Percentiles rank a stretch among this genome's conserved stretches.
Conservation (phyloP, 2,329 filamentous ascomycete species). For the Curvularia eragrostidis region DNA sequence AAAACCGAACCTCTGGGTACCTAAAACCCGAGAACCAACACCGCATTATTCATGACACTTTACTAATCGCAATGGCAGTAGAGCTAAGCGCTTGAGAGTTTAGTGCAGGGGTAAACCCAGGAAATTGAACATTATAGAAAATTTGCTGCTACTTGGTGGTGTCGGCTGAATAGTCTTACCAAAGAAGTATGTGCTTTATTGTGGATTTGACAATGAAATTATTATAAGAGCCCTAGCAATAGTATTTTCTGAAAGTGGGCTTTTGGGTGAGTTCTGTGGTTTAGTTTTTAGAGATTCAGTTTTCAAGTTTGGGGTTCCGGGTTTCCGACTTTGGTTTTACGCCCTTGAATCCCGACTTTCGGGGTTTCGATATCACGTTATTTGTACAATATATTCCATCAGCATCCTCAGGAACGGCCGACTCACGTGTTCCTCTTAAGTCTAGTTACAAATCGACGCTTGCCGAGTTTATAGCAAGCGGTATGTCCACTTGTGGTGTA, state of each 20-base stretch:
- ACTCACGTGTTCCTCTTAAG: neutral
- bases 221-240: too few relatives aligned
- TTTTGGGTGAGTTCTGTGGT: neutral
- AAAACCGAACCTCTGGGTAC: too few relatives aligned
- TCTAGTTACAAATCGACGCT: neutral
- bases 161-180: too few relatives aligned
- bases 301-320: neutral
- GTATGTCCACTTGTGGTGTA: neutral
- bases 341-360: neutral
- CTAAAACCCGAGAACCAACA: neutral
- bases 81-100: neutral
- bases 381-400: too few relatives aligned
- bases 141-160: too few relatives aligned
- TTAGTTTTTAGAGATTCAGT: neutral
- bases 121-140: neutral
- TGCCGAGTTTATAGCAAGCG: neutral
- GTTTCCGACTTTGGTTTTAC: neutral
- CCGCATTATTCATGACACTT: neutral
- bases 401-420: neutral
- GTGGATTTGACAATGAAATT: too few relatives aligned
- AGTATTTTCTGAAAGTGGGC: too few relatives aligned
- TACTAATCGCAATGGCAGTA: neutral
- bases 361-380: neutral
- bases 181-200: too few relatives aligned
- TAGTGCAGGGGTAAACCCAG: neutral